phyloP scores from a whole-genome alignment of 345 rosid species.

The Physaria fendleri region DNA sequence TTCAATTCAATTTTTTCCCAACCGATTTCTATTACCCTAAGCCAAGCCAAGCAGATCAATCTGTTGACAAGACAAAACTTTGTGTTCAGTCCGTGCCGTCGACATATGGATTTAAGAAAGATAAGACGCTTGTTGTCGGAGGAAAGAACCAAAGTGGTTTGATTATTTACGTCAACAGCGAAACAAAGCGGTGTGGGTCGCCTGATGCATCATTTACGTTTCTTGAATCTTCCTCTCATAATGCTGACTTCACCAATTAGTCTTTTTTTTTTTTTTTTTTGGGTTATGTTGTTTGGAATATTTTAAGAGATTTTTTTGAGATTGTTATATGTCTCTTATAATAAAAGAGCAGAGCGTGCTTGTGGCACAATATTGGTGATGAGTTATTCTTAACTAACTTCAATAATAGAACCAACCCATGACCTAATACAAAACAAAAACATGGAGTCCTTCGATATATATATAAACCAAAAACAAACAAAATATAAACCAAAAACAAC shows the following conservation, averaged over 20 bases:
- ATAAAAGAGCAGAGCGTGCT: background rate
- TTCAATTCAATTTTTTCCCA: constrained; percentile 45
- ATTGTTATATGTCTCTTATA: background rate
- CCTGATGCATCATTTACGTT: constrained; percentile 2
- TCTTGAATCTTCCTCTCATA: background rate
- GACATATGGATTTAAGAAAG: background rate
- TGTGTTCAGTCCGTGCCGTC: constrained; percentile 6
- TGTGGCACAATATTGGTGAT: background rate
- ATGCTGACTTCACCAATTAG: constrained; percentile 2
- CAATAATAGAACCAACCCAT: constrained; percentile 4
- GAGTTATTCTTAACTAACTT: background rate
- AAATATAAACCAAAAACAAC: too few relatives aligned
- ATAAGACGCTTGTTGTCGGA: background rate
- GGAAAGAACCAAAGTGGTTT: constrained; percentile 9
- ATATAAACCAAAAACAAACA: too few relatives aligned
- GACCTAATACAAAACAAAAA: too few relatives aligned
- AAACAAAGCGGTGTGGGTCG: constrained; percentile 9
- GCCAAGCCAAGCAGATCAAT: constrained; percentile 16
- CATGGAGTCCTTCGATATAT: too few relatives aligned
- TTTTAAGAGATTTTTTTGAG: background rate
- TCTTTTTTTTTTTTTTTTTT: background rate
- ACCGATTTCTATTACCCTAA: constrained; percentile 40
- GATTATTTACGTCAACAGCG: constrained; percentile 14
- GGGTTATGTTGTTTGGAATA: background rate
- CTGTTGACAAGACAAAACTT: constrained; percentile 13